A percentile compares a stretch with the other conserved stretches of the same genome.
phyloP scores from a whole-genome alignment of 352 stramenopile genomes.

The Phytophthora pinifolia region DNA sequence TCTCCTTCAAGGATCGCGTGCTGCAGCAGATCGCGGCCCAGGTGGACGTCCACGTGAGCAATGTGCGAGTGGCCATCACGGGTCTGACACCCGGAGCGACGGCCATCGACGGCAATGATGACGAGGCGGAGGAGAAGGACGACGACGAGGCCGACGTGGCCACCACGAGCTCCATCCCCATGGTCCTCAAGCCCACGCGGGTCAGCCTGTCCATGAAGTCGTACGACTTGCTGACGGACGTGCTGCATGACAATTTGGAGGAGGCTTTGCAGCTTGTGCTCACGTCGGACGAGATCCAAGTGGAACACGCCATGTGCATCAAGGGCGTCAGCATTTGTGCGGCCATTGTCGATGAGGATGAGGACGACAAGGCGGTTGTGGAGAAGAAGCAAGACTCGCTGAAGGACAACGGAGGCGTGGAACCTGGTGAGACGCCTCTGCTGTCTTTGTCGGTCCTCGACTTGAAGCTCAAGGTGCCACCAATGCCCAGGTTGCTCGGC shows the following conservation, averaged over 20 bases:
- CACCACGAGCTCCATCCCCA: conserved; percentile 28
- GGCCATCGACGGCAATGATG: conserved; percentile 30
- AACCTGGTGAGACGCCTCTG: conserved; percentile 31
- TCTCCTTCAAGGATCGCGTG: conserved; percentile 64
- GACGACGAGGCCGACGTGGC: conserved; percentile 21
- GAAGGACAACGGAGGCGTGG: conserved; percentile 28
- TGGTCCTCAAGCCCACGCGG: conserved; percentile 34
- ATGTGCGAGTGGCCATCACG: conserved; percentile 44
- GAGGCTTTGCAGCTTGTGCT: conserved; percentile 52
- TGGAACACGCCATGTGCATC: conserved; percentile 49
- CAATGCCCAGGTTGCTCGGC: conserved; percentile 53
- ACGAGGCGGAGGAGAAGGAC: conserved; percentile 27
- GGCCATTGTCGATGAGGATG: conserved; percentile 27
- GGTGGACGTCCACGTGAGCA: conserved; percentile 52
- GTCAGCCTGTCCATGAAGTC: conserved; percentile 35
- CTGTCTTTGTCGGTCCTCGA: conserved; percentile 42
- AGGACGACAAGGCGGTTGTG: conserved; percentile 13
- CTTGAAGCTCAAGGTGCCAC: conserved; percentile 52
- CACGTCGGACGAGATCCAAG: conserved; percentile 48
- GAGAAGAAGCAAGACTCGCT: conserved; percentile 27
- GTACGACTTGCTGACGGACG: conserved; percentile 42
- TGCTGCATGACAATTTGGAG: conserved; percentile 45
- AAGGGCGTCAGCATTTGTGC: conserved; percentile 52
- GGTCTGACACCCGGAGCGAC: conserved; percentile 24
- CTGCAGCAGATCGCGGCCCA: conserved; percentile 62